These are phyloP conservation scores for Falciphora oryzae DNA, from an alignment of 2,329 filamentous ascomycete species.

Conservation along the genomic window DNA sequence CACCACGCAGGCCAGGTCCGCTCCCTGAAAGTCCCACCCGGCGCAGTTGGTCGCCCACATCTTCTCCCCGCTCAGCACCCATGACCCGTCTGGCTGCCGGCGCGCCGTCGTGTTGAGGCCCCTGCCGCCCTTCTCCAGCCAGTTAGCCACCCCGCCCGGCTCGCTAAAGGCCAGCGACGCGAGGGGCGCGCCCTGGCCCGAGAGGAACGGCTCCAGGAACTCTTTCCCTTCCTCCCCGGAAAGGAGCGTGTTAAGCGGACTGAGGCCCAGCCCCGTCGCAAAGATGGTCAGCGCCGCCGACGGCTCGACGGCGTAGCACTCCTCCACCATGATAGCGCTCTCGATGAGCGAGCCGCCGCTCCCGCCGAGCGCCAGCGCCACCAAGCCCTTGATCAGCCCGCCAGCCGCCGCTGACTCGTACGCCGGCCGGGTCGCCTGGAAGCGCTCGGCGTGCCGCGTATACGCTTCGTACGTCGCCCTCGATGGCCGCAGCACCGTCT, in stretches of 20 bases:
- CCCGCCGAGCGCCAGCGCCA: slow-evolving; percentile 41
- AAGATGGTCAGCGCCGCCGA: slow-evolving; percentile 44
- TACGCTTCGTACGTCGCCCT: too few relatives aligned
- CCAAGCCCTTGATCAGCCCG: slow-evolving; percentile 41
- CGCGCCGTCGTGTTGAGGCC: slow-evolving; percentile 44
- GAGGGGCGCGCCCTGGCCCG: slow-evolving; percentile 36
- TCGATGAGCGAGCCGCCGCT: slow-evolving; percentile 38
- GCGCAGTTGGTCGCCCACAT: slow-evolving; percentile 50
- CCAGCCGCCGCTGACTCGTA: slow-evolving; percentile 37
- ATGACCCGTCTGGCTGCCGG: slow-evolving; percentile 38
- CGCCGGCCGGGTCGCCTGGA: slow-evolving; percentile 39
- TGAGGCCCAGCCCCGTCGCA: slow-evolving; percentile 45
- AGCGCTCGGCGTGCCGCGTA: slow-evolving; percentile 24
- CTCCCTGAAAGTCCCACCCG: slow-evolving; percentile 47
- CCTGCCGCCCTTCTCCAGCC: slow-evolving; percentile 39
- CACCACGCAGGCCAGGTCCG: slow-evolving; percentile 46
- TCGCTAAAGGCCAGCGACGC: slow-evolving; percentile 48
- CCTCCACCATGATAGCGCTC: slow-evolving; percentile 44
- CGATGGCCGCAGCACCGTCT: too few relatives aligned
- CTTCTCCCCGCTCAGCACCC: slow-evolving; percentile 50
- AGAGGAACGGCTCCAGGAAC: slow-evolving; percentile 43
- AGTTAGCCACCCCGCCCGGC: slow-evolving; percentile 46
- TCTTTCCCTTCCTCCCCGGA: slow-evolving; percentile 30
- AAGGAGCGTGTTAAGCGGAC: slow-evolving; percentile 36
- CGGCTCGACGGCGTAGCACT: slow-evolving; percentile 46